These are phyloP conservation scores for Phalaenopsis aphrodite DNA, from an alignment of 106 monocot species.

Conservation along the genomic window DNA sequence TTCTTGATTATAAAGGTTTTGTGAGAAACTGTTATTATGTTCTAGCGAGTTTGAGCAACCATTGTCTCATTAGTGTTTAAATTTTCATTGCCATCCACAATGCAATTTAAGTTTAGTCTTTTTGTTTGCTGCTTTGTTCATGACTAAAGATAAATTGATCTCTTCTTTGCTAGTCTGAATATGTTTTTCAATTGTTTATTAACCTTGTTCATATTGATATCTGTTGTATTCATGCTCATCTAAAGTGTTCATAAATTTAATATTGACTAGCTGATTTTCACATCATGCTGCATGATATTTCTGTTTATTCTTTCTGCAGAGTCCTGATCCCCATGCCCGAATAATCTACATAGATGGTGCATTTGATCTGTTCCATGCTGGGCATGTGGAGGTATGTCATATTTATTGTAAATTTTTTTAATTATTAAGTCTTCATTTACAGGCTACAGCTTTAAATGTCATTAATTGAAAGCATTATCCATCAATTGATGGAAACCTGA, in stretches of 20 bases:
- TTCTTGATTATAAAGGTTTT: background rate
- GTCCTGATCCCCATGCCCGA: slow-evolving; percentile 61
- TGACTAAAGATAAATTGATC: background rate
- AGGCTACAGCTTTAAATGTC: background rate
- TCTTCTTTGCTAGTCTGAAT: background rate
- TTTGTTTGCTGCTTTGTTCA: background rate
- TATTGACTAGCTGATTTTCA: background rate
- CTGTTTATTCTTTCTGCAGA: slow-evolving; percentile 22
- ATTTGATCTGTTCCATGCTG: slow-evolving; percentile 87
- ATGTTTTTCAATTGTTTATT: background rate
- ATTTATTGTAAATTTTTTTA: background rate
- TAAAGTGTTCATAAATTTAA: background rate
- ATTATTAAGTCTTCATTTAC: background rate
- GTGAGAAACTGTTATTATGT: background rate
- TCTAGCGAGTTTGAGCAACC: background rate
- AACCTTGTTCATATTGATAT: background rate
- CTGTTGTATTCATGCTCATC: background rate
- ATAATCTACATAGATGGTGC: slow-evolving; percentile 94
- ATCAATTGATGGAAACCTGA: background rate
- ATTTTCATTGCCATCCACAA: background rate
- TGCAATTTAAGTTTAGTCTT: background rate
- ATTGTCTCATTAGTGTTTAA: background rate
- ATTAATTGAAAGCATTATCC: background rate
- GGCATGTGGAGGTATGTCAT: slow-evolving; percentile 66
- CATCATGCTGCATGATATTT: background rate